Conservation (phyloP, 176 grass and related monocot species). For the Aegilops sharonensis region DNA sequence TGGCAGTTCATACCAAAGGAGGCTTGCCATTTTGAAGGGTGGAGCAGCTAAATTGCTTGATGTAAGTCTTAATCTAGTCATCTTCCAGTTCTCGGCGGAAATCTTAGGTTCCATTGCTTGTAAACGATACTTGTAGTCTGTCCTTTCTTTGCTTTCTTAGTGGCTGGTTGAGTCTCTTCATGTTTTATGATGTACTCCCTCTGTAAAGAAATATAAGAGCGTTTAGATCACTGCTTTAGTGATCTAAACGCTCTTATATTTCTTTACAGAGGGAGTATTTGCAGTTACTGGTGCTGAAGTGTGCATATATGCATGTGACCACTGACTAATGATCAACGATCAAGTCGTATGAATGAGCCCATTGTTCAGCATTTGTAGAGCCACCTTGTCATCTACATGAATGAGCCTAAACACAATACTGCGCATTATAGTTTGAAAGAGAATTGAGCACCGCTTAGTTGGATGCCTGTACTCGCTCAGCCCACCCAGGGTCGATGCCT, state of each 20-base stretch:
- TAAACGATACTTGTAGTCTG: background rate
- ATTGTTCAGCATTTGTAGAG: background rate
- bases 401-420: background rate
- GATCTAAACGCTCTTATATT: too few species aligned
- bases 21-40: constrained; percentile 74
- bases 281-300: background rate
- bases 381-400: background rate
- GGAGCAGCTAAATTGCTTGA: constrained; percentile 46
- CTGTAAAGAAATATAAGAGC: too few species aligned
- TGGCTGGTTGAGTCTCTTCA: background rate
- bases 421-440: background rate
- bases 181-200: background rate
- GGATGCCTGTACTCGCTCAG: background rate
- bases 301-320: background rate
- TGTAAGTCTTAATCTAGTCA: constrained; percentile 45
- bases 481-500: background rate
- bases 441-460: background rate
- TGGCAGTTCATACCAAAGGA: constrained; percentile 97
- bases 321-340: background rate
- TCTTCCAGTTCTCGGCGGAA: background rate
- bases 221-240: too few species aligned
- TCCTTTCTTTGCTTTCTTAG: background rate
- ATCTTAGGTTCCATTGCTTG: background rate
- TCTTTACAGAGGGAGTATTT: background rate
- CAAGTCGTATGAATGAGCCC: background rate